Evolutionary conservation across 2,329 filamentous ascomycete genomes (phyloP).

Genomic region (Trichophyton simii): DNA sequence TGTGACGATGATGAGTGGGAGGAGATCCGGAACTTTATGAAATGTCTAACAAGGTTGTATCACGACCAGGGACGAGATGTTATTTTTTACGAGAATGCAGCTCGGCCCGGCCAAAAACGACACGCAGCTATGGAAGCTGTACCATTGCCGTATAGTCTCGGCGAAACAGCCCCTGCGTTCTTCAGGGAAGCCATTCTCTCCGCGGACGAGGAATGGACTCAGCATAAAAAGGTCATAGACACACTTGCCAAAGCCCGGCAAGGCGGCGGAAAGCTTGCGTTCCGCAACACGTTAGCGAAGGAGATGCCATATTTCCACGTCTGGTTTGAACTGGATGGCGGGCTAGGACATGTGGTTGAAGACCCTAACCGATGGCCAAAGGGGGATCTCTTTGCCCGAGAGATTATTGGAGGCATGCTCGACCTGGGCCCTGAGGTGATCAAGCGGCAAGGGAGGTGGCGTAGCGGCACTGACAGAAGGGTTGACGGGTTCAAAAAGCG

Average conservation of each 20-base stretch:
- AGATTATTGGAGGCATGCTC: conserved; percentile 85
- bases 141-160: conserved; percentile 81
- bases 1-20: conserved; percentile 99
- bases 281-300: conserved; percentile 70
- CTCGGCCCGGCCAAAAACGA: conserved; percentile 59
- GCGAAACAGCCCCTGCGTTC: conserved; percentile 82
- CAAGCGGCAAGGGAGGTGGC: conserved; percentile 84
- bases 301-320: conserved; percentile 98
- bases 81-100: conserved; percentile 95
- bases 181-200: conserved; percentile 88
- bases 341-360: conserved; percentile 84
- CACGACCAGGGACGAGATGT: conserved; percentile 85
- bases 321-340: conserved; percentile 88
- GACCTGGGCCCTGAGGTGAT: conserved; percentile 69
- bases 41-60: conserved; percentile 84
- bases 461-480: conserved; percentile 50
- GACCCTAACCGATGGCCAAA: conserved; percentile 73
- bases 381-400: conserved; percentile 84
- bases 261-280: conserved; percentile 66
- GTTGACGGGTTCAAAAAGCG: conserved; percentile 67
- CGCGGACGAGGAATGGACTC: conserved; percentile 84
- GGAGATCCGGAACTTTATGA: conserved; percentile 98
- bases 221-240: conserved; percentile 90
- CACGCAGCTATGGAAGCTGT: conserved; percentile 81
- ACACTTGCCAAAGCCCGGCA: conserved; percentile 48